Evolutionary conservation across 208 protist genomes (phyloP).

Genomic region (Willaertia magna): DNA sequence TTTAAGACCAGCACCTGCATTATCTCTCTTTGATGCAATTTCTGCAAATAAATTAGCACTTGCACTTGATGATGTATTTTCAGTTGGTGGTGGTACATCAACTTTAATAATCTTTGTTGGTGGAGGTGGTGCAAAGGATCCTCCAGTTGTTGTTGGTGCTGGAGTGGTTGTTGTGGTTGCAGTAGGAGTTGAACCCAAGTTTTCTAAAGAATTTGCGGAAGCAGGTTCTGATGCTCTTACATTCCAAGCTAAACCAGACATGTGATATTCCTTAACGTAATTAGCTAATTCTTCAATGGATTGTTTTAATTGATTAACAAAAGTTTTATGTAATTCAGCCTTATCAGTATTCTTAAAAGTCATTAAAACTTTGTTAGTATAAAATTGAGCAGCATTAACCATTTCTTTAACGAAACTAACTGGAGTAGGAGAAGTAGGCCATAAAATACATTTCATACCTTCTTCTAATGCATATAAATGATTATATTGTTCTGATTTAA

Average conservation of each 20-base stretch:
- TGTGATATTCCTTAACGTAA: constrained; percentile 11
- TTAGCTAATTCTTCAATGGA: background rate
- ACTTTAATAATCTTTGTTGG: background rate
- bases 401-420: background rate
- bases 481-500: background rate
- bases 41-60: background rate
- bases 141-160: background rate
- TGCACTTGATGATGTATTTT: background rate
- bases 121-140: background rate
- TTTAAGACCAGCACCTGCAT: background rate
- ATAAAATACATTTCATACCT: background rate
- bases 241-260: constrained; percentile 6
- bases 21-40: background rate
- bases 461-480: constrained; percentile 3
- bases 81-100: background rate
- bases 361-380: constrained; percentile 7
- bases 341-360: background rate
- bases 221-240: background rate
- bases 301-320: background rate
- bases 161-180: background rate
- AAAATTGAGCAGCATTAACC: constrained; percentile 5
- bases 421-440: background rate
- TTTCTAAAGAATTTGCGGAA: background rate
- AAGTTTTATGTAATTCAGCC: background rate
- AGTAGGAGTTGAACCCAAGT: background rate